These are phyloP conservation scores for Metarhizium brunneum DNA, from an alignment of 2,329 filamentous ascomycete species.

Conservation along the genomic window DNA sequence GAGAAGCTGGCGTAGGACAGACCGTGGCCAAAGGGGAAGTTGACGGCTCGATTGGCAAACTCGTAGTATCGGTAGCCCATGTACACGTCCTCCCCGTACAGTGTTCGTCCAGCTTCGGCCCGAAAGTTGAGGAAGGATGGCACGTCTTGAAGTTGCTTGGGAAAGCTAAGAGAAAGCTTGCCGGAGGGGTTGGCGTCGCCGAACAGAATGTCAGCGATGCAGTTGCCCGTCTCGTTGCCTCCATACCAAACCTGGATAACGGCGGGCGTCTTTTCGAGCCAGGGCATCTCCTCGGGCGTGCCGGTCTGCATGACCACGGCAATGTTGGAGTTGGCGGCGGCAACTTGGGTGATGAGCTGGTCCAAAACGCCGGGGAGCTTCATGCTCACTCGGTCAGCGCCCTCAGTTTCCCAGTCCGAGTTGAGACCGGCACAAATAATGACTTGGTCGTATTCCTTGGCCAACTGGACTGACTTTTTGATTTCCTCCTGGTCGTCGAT, in stretches of 20 bases:
- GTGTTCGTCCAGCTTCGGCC: constrained; percentile 58
- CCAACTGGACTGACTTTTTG: constrained; percentile 55
- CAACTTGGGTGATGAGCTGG: constrained; percentile 56
- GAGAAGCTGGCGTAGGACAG: constrained; percentile 67
- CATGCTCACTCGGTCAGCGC: constrained; percentile 68
- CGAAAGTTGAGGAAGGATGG: constrained; percentile 69
- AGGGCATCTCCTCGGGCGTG: constrained; percentile 65
- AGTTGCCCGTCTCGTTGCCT: constrained; percentile 78
- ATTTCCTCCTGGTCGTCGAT: constrained; percentile 52
- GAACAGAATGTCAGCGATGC: constrained; percentile 68
- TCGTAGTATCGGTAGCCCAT: constrained; percentile 78
- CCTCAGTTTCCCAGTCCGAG: constrained; percentile 74
- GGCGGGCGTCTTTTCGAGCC: constrained; percentile 46
- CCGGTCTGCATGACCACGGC: constrained; percentile 71
- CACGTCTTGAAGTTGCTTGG: constrained; percentile 56
- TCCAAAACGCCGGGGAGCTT: constrained; percentile 67
- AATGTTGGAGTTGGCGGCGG: constrained; percentile 57
- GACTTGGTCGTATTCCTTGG: constrained; percentile 64
- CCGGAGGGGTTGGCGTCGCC: constrained; percentile 66
- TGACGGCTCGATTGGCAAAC: constrained; percentile 50
- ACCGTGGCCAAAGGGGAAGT: constrained; percentile 74
- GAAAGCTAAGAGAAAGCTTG: constrained; percentile 68
- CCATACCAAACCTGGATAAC: constrained; percentile 77
- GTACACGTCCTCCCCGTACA: constrained; percentile 76
- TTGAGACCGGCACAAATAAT: constrained; percentile 72